A percentile compares a stretch with the other conserved stretches of the same genome.
Evolutionary conservation across 306 rosid genomes (phyloP).

Genomic region (Trichosanthes cucumerina): DNA sequence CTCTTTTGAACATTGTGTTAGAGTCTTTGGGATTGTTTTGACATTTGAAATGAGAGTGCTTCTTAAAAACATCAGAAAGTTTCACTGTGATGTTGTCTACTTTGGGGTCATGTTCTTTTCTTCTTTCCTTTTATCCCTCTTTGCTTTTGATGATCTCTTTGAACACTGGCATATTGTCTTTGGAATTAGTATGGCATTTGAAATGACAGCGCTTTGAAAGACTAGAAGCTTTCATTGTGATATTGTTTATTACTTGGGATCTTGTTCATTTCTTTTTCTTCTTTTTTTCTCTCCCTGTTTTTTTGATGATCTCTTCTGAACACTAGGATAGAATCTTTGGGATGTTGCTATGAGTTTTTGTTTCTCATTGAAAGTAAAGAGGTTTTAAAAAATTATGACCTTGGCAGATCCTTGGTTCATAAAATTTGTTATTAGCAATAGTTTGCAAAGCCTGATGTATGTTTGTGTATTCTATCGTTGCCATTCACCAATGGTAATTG

Average conservation of each 20-base stretch:
- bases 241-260: not conserved
- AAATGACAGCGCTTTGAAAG: not conserved
- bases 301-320: not conserved
- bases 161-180: not conserved
- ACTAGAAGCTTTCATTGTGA: not conserved
- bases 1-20: not conserved
- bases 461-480: not conserved
- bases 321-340: not conserved
- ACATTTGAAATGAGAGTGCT: not conserved
- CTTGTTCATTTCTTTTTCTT: not conserved
- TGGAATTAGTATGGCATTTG: not conserved
- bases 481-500: not conserved
- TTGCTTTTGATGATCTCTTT: not conserved
- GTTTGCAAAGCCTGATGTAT: not conserved
- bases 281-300: not conserved
- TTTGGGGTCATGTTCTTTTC: not conserved
- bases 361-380: not conserved
- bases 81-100: not conserved
- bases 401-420: not conserved
- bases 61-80: not conserved
- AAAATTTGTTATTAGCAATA: not conserved
- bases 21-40: not conserved
- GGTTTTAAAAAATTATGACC: not conserved
- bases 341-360: not conserved
- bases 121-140: not conserved